A percentile compares a stretch with the other conserved stretches of the same genome.
Evolutionary conservation across 257 asterid species (phyloP).

Genomic region (Nicotiana benthamiana): DNA sequence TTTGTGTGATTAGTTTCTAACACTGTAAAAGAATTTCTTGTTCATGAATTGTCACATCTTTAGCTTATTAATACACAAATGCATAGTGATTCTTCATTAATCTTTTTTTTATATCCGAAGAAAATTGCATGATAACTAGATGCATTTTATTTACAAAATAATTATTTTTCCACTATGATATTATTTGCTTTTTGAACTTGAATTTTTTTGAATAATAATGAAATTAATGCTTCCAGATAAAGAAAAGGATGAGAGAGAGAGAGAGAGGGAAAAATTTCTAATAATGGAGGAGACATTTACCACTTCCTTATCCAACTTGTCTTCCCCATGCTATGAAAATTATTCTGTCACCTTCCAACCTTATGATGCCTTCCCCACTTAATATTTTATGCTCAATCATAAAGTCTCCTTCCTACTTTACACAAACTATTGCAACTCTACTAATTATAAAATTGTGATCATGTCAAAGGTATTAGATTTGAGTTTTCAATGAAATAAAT

Average conservation of each 20-base stretch:
- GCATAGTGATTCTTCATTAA: background rate
- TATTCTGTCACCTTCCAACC: background rate
- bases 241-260: background rate
- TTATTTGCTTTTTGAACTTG: background rate
- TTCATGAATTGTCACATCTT: background rate
- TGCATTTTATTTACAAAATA: too few species aligned
- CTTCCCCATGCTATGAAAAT: constrained; percentile 6
- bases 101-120: background rate
- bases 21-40: background rate
- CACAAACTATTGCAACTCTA: background rate
- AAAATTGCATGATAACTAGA: background rate
- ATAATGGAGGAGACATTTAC: background rate
- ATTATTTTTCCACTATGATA: background rate
- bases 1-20: background rate
- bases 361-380: background rate
- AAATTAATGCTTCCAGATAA: background rate
- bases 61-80: background rate
- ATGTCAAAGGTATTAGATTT: background rate
- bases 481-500: too few species aligned
- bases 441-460: background rate
- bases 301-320: constrained; percentile 9
- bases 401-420: constrained; percentile 1
- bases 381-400: background rate
- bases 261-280: background rate
- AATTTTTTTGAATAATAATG: background rate